These are phyloP conservation scores for Warburgia ugandensis DNA, from an alignment of 164 flowering plant genomes.

Conservation along the genomic window DNA sequence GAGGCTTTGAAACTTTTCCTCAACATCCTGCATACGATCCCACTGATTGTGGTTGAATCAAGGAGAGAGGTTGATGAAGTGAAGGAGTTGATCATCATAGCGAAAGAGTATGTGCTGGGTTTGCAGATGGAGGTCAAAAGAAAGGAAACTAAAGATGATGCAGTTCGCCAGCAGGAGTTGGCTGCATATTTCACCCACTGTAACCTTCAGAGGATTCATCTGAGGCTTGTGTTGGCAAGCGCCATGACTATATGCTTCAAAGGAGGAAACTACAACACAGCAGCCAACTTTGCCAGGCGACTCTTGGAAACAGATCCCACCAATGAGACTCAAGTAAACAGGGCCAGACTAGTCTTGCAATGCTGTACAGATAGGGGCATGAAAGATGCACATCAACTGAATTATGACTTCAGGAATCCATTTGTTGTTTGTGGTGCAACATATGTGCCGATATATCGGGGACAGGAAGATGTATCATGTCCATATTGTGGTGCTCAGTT, in stretches of 20 bases:
- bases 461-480: constrained; percentile 69
- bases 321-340: constrained; percentile 48
- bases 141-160: constrained; percentile 38
- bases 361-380: constrained; percentile 33
- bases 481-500: constrained; percentile 65
- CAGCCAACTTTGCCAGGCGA: constrained; percentile 62
- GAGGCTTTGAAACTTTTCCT: constrained; percentile 59
- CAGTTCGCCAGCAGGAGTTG: constrained; percentile 56
- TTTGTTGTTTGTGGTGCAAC: constrained; percentile 85
- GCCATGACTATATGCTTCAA: constrained; percentile 55
- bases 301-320: constrained; percentile 63
- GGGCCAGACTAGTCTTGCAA: constrained; percentile 62
- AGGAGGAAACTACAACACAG: constrained; percentile 51
- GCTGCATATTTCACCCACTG: constrained; percentile 78
- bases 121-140: constrained; percentile 48
- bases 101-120: constrained; percentile 52
- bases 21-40: constrained; percentile 40
- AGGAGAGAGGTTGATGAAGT: constrained; percentile 73
- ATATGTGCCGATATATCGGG: constrained; percentile 66
- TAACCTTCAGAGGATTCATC: constrained; percentile 40
- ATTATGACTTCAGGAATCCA: constrained; percentile 77
- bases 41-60: constrained; percentile 64
- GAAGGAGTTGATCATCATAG: constrained; percentile 58
- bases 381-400: constrained; percentile 41
- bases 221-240: constrained; percentile 38